Evolutionary conservation across 208 protist genomes (phyloP), one percentile per base, ranked within the genome.

Genomic region (Wallacemonas sp.): DNA sequence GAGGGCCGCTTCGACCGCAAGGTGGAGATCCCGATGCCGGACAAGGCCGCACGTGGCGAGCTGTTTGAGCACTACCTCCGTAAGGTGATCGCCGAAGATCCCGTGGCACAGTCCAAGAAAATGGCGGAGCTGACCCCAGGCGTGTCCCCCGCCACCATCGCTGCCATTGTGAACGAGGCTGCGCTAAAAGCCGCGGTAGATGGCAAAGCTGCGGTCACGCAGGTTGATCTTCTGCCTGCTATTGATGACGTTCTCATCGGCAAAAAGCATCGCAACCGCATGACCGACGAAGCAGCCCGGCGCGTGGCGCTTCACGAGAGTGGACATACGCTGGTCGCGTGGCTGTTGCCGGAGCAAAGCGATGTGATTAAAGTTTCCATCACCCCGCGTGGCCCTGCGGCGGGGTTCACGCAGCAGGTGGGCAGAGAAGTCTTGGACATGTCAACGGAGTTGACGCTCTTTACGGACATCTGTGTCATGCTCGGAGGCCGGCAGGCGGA

Each of bases 1-100:
- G 97, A 97, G 24, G 98, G 98, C 34, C 91, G 98, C 24, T 98
- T 99, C 70, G 98, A 99, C 64, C 81, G 98, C 41, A 86, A 95
- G 70, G 90, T 98, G 39, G 77, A 88, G 41, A 81, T 96, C 28
- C 77, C 72, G 4, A 84, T 94, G 77, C 91, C 91, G 8, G 91
- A 97, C 77, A 74, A 73, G 46, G 60, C 46, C 45, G 86, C 84
- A 15, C 77, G 91, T 38, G 62, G 61, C 38, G 79, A 90, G 24
- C 66, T 97, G 36, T 95, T 97, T 55, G 1, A 33, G 41, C 82
- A 92, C 71, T 97, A 94, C 56, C 69, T 97, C 17, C 55, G 44
- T 27, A 75, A 78, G 33, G 60, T 90, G 46, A 74, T 83, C 9
- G 68, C 67, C n/a, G 74, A 80, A 15, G 68, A 68, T 17, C 61